phyloP scores from a whole-genome alignment of 2,329 filamentous ascomycete genomes.

The Talaromyces marneffei region DNA sequence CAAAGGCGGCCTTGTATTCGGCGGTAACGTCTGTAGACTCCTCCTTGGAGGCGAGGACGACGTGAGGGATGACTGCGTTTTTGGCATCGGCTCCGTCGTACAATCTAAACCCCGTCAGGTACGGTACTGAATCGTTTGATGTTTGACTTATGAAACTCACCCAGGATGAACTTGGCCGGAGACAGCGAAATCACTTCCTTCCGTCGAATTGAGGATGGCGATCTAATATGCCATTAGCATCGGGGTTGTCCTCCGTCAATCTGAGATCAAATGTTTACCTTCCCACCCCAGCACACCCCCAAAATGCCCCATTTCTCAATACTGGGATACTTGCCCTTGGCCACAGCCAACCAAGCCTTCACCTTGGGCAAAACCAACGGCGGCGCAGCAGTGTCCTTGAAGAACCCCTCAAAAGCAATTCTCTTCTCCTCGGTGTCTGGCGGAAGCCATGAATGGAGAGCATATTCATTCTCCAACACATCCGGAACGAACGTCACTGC shows the following conservation, averaged over 20 bases:
- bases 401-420: slow-evolving; percentile 54
- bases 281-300: slow-evolving; percentile 68
- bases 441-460: slow-evolving; percentile 49
- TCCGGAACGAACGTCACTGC: slow-evolving; percentile 40
- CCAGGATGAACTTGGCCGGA: slow-evolving; percentile 34
- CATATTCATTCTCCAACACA: slow-evolving; percentile 41
- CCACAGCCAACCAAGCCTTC: slow-evolving; percentile 37
- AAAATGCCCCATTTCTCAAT: slow-evolving; percentile 57
- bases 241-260: slow-evolving; percentile 15
- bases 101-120: slow-evolving; percentile 14
- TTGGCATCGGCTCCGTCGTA: slow-evolving; percentile 55
- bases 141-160: slow-evolving; percentile 15
- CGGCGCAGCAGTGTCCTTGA: slow-evolving; percentile 40
- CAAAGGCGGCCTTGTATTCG: slow-evolving; percentile 48
- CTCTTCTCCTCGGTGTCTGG: slow-evolving; percentile 60
- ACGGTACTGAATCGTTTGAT: background rate
- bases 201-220: slow-evolving; percentile 41
- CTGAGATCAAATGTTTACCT: slow-evolving; percentile 43
- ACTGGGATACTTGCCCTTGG: slow-evolving; percentile 48
- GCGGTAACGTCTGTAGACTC: slow-evolving; percentile 52
- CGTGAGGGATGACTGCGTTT: slow-evolving; percentile 56
- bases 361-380: slow-evolving; percentile 27
- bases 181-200: slow-evolving; percentile 49
- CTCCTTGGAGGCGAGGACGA: slow-evolving; percentile 61
- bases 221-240: slow-evolving; percentile 27